Percentiles rank a stretch among this genome's conserved stretches.
Conservation (phyloP, 2,329 filamentous ascomycete species). For the Colletotrichum kahawae region DNA sequence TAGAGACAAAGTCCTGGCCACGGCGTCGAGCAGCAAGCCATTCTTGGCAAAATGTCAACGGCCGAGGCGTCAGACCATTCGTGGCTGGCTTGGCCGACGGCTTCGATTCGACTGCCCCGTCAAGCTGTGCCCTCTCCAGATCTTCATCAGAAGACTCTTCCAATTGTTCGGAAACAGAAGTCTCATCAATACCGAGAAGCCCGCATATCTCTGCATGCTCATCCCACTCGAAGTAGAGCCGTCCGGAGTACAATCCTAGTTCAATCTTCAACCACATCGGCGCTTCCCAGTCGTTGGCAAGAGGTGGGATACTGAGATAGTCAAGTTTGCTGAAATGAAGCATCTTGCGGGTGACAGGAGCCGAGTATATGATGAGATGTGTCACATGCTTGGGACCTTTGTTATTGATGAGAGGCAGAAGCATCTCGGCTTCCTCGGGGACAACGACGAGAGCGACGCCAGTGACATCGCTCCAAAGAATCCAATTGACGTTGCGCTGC, state of each 20-base stretch:
- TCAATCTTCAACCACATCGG: constrained; percentile 62
- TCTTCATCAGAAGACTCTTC: not conserved
- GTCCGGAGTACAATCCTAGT: constrained; percentile 64
- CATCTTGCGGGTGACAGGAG: constrained; percentile 66
- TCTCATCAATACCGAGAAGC: constrained; percentile 34
- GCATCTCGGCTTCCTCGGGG: constrained; percentile 65
- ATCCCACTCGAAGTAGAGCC: constrained; percentile 61
- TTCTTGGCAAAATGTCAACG: constrained; percentile 56
- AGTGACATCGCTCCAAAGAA: constrained; percentile 57
- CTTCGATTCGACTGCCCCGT: not conserved
- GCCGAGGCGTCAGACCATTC: constrained; percentile 34
- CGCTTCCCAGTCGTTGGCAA: constrained; percentile 42
- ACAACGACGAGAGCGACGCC: constrained; percentile 61
- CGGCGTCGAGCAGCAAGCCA: constrained; percentile 61
- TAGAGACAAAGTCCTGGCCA: constrained; percentile 62
- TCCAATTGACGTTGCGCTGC: constrained; percentile 61
- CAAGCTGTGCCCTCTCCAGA: not conserved
- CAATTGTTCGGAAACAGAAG: not conserved
- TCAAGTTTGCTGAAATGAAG: constrained; percentile 58
- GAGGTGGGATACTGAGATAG: constrained; percentile 56
- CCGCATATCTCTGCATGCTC: constrained; percentile 44
- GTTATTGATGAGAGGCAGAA: constrained; percentile 51
- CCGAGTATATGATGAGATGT: constrained; percentile 61
- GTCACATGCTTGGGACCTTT: constrained; percentile 38
- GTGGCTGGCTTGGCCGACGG: not conserved